Base-by-base conservation (phyloP, 441 rosid genomes). In the Euphorbia schlechtendalii region DNA sequence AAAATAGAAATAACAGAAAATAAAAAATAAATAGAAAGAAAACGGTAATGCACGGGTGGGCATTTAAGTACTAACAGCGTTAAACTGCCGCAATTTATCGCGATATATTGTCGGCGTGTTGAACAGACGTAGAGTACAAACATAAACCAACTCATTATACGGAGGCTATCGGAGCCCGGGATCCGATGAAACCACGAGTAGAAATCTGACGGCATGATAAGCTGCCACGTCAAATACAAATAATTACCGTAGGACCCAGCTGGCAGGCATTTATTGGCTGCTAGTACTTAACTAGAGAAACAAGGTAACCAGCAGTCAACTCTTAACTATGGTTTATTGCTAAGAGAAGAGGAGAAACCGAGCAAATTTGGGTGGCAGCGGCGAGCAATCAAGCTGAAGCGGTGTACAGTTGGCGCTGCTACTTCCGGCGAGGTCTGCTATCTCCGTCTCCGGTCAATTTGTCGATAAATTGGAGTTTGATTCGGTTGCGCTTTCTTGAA, bases 41-140 rank as follows among this genome's bases (percentile, higher is more conserved):
- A n/a, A n/a, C n/a, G n/a, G n/a, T n/a, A n/a, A n/a, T n/a, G n/a
- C n/a, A n/a, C n/a, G n/a, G n/a, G n/a, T n/a, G n/a, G n/a, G n/a
- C n/a, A n/a, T n/a, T n/a, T n/a, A n/a, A n/a, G n/a, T n/a, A n/a
- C n/a, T n/a, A n/a, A n/a, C n/a, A n/a, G n/a, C n/a, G 59, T 59
- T 48, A 22, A 51, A 64, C 49, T 22, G 20, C 20, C 68, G 48
- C 24, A 72, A 71, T 56, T 28, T 67, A 61, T 66, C 80, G 80
- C 82, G 84, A 82, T 59, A 80, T 52, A 67, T 75, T 84, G 89
- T 82, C 89, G 86, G 89, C 77, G 84, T 22, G 64, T 68, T 76
- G 69, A 57, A 46, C 8, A 24, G 7, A 57, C 63, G 74, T 63
- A 56, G 60, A 49, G 17, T 9, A 61, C 4, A 41, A 24, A 24